Evolutionary conservation across 441 rosid genomes (phyloP).

Genomic region (Viola pubescens): DNA sequence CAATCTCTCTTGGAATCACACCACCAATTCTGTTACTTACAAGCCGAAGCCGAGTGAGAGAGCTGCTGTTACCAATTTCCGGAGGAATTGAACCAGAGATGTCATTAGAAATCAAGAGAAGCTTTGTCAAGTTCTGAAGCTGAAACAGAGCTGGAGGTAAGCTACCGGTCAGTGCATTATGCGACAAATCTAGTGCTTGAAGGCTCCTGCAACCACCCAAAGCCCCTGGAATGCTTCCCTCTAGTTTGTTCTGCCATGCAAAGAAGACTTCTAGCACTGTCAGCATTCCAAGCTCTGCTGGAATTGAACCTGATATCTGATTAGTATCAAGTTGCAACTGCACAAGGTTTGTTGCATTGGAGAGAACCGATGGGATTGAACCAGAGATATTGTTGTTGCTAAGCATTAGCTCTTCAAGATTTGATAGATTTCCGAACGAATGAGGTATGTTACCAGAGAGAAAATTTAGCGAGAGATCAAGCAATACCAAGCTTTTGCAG

Average conservation of each 20-base stretch:
- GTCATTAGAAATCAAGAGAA: constrained; percentile 53
- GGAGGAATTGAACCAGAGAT: constrained; percentile 54
- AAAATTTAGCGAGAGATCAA: constrained; percentile 60
- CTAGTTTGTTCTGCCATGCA: constrained; percentile 64
- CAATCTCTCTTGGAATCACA: constrained; percentile 42
- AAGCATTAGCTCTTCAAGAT: constrained; percentile 53
- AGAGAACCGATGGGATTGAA: constrained; percentile 35
- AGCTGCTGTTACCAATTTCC: constrained; percentile 46
- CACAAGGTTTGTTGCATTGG: constrained; percentile 41
- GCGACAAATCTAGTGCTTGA: constrained; percentile 63
- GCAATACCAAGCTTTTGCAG: constrained; percentile 36
- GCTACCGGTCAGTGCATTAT: constrained; percentile 51
- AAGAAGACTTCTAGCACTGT: constrained; percentile 53
- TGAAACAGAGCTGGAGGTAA: constrained; percentile 53
- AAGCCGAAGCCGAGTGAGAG: constrained; percentile 51
- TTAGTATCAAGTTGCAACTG: constrained; percentile 68
- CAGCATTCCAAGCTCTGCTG: constrained; percentile 43
- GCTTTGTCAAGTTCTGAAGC: constrained; percentile 46
- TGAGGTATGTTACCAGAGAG: constrained; percentile 39
- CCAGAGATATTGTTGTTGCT: constrained; percentile 54
- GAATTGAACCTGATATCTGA: constrained; percentile 44
- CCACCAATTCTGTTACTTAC: constrained; percentile 57
- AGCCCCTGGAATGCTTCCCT: constrained; percentile 51
- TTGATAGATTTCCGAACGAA: constrained; percentile 33
- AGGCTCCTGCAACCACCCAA: constrained; percentile 49